Evolutionary conservation across 441 rosid genomes (phyloP).

Genomic region (Corymbia calophylla): DNA sequence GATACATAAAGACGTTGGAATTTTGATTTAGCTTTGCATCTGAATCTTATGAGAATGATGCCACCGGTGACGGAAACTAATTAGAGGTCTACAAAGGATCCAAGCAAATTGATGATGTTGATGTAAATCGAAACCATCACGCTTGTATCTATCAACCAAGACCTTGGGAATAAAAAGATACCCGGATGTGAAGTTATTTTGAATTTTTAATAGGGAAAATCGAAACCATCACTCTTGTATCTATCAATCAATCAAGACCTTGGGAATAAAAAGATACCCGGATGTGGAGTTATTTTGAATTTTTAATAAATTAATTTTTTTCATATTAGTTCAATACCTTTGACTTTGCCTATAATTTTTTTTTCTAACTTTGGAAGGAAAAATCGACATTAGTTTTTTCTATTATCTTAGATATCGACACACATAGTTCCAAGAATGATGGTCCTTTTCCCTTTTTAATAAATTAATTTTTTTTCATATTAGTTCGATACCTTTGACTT

Average conservation of each 20-base stretch:
- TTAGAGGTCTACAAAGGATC: neutral
- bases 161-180: neutral
- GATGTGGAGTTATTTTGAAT: no score
- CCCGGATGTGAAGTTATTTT: rapidly evolving
- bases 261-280: no score
- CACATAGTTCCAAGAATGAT: no score
- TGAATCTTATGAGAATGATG: neutral
- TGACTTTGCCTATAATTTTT: no score
- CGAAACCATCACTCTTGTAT: no score
- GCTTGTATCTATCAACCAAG: neutral
- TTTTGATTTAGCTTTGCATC: neutral
- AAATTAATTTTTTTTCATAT: neutral
- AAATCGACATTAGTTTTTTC: no score
- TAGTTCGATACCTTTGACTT: neutral
- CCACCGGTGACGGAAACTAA: neutral
- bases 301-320: no score
- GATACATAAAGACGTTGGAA: neutral
- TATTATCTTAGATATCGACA: no score
- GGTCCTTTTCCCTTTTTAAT: no score
- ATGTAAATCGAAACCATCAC: neutral
- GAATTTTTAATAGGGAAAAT: neutral
- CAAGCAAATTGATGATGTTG: neutral
- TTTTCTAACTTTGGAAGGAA: no score
- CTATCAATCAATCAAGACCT: no score
- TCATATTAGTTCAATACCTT: no score